Evolutionary conservation across 176 grass and related monocot species (phyloP), one percentile per base, ranked within the genome.

Genomic region (Canna indica): DNA sequence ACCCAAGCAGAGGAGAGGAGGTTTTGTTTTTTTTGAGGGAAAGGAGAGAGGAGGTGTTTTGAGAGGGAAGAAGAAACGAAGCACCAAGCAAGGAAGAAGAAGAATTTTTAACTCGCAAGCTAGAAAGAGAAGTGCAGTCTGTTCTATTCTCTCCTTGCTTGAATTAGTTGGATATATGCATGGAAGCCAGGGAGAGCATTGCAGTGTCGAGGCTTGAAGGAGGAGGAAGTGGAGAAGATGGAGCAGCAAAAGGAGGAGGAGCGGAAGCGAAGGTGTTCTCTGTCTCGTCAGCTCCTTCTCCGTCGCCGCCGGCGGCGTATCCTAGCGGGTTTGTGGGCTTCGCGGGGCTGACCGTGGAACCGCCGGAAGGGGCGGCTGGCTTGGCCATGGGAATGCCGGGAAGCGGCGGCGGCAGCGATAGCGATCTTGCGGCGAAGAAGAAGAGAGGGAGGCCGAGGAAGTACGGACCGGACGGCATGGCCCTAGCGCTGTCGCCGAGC

Each of bases 271-370:
- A 76, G 48, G 76, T 66, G 67, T 90, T 82, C 22, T 82, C 84
- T 28, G 76, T 79, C 36, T 81, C 76, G 41, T 71, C 84, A 24
- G 90, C 83, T 45, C 83, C 65, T 20, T 90, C 90, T 36, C 80
- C 22, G 7, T 33, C 86, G n/a, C 82, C 75, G 15, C 45, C 73
- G 24, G 69, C 38, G 10, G n/a, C n/a, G 5, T 18, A 24, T 4
- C 15, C 64, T 31, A 11, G 64, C 22, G 64, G 64, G 64, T 22
- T 39, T 10, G 28, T 36, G 6, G 65, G 65, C 59, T 32, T 13
- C 76, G 61, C 22, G 71, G 53, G 70, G 27, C 35, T 30, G 57
- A 70, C 12, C 68, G 16, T 30, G 60, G 58, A 25, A 20, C 69
- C 1, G 47, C 28, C 17, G 64, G 34, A 35, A 34, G 30, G 66